Evolutionary conservation across 345 rosid species (phyloP), one percentile per base, ranked within the genome.

Genomic region (Syzygium aromaticum): DNA sequence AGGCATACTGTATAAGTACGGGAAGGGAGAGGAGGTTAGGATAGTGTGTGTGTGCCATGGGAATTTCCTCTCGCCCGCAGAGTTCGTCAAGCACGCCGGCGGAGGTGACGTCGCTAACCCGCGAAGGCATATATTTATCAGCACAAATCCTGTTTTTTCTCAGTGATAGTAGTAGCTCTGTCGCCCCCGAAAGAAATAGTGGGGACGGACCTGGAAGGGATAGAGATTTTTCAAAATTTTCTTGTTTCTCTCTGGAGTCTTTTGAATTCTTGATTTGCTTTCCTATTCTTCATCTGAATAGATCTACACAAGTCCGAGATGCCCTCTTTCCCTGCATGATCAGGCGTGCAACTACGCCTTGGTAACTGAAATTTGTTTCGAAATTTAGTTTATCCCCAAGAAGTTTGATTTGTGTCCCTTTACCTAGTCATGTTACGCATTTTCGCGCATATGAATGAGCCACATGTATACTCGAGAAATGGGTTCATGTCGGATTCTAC

Each of bases 1-100:
- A 49, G 94, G 94, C 56, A 93, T 93, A 54, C 88, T 93, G 63
- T 93, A 93, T 89, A 93, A 90, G 89, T 93, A 93, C 15, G 92
- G 93, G 51, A 93, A 87, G 89, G 94, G 93, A 16, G 92, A 90
- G 87, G 94, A 91, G 21, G 92, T 93, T 25, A 88, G 94, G 90
- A 93, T 93, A 89, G 92, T 93, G 92, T 93, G 94, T 11, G 91
- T 93, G 51, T 93, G 94, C 89, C 94, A 93, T 54, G 94, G 94
- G 49, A 91, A 84, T 54, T 93, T 93, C 85, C 91, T 89, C 59
- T 89, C 94, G 5, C 94, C 94, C 0, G 92, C 92, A 2, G 94
- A 93, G 85, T 93, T 93, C 52, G 94, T 93, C 22, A 90, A 89
- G 91, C 94, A 93, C 23, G 94, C 93, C 3, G 94, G 94, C 4